A percentile compares a stretch with the other conserved stretches of the same genome.
phyloP scores from a whole-genome alignment of 2,329 filamentous ascomycete genomes.

The Beauveria sp. region DNA sequence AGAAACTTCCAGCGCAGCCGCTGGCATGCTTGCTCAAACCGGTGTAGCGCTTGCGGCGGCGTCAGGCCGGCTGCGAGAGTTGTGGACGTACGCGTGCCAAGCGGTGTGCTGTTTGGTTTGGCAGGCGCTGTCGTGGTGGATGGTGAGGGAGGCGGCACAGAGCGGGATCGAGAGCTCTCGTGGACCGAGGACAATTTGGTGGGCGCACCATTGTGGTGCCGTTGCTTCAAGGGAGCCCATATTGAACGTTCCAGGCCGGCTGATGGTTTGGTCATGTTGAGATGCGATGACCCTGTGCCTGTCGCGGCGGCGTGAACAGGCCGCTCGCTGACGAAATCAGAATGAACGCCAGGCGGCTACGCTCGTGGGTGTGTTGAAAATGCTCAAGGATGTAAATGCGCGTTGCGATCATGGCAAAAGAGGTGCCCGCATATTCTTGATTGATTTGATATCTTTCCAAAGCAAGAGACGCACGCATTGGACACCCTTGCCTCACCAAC shows the following conservation, averaged over 20 bases:
- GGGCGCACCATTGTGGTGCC: not conserved
- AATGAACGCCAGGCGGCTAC: not conserved
- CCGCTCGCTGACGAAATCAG: not conserved
- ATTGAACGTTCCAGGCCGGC: conserved; percentile 1
- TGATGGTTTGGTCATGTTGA: not conserved
- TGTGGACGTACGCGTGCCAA: conserved; percentile 3
- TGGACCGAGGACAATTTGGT: not conserved
- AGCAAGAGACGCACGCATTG: not conserved
- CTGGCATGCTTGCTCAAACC: conserved; percentile 53
- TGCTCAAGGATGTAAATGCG: not conserved
- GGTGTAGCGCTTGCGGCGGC: conserved; percentile 38
- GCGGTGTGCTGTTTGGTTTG: conserved; percentile 6
- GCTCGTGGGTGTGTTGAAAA: not conserved
- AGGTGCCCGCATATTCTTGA: not conserved
- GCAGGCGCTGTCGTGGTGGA: not conserved
- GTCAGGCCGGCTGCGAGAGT: conserved; percentile 18
- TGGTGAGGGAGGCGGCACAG: conserved; percentile 1
- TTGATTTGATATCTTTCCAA: not conserved
- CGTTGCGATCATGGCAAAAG: not conserved
- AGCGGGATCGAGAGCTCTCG: conserved; percentile 4
- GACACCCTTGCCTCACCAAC: not conserved
- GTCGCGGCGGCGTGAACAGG: not conserved
- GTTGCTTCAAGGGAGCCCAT: conserved; percentile 8
- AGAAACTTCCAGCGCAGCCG: conserved; percentile 57
- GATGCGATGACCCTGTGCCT: not conserved